phyloP scores from a whole-genome alignment of 2,329 filamentous ascomycete species.

The Ilyonectria mors-panacis region DNA sequence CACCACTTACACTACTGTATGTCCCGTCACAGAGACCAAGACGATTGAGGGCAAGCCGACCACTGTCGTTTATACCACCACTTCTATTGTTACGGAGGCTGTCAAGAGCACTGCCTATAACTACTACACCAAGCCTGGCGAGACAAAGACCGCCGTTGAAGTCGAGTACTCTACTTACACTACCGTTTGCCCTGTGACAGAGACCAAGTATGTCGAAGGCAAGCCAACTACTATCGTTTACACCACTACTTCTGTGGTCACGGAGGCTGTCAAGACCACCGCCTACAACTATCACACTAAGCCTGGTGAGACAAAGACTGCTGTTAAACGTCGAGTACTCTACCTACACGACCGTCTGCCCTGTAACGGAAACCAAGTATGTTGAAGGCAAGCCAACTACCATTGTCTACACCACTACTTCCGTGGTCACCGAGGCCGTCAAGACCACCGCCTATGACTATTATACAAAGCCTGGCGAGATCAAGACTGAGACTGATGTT shows the following conservation, averaged over 20 bases:
- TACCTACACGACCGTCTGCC: slow-evolving; percentile 60
- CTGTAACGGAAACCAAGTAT: slow-evolving; percentile 55
- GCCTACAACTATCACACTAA: slow-evolving; percentile 50
- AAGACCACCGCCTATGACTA: slow-evolving; percentile 53
- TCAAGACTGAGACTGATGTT: slow-evolving; percentile 52
- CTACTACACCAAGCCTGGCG: slow-evolving; percentile 52
- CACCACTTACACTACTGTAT: slow-evolving; percentile 59
- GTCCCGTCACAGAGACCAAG: slow-evolving; percentile 57
- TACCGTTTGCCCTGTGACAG: slow-evolving; percentile 60
- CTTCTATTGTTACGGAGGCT: slow-evolving; percentile 42
- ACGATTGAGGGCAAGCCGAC: slow-evolving; percentile 53
- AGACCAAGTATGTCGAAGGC: slow-evolving; percentile 52
- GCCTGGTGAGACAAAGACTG: slow-evolving; percentile 50
- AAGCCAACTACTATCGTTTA: slow-evolving; percentile 47
- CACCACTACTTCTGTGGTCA: slow-evolving; percentile 48
- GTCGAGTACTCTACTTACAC: slow-evolving; percentile 60
- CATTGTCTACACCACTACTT: slow-evolving; percentile 41
- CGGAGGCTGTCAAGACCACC: slow-evolving; percentile 50
- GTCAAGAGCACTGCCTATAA: slow-evolving; percentile 34
- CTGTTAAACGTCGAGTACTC: slow-evolving; percentile 51
- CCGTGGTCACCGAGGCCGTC: slow-evolving; percentile 48
- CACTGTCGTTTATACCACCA: slow-evolving; percentile 50
- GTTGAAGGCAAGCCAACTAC: slow-evolving; percentile 38
- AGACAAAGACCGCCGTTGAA: slow-evolving; percentile 51
- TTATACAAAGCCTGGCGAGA: slow-evolving; percentile 56